Conservation (phyloP, 2,329 filamentous ascomycete species). For the Fusarium torreyae region DNA sequence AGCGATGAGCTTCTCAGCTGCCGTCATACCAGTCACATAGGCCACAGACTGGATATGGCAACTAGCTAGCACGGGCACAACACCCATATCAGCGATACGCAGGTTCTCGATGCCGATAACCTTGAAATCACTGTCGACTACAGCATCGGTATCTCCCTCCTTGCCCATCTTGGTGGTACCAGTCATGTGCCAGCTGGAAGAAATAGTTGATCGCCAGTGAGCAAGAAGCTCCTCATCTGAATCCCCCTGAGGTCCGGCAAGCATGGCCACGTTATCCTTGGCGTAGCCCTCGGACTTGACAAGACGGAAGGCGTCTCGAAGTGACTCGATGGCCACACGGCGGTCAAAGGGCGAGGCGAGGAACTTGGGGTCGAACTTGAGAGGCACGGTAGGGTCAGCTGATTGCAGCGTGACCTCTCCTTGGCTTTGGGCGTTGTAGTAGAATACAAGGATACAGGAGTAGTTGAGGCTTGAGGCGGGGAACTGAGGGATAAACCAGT, state of each 20-base stretch:
- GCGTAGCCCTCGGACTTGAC: slow-evolving; percentile 59
- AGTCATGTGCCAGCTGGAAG: slow-evolving; percentile 69
- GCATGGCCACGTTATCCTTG: slow-evolving; percentile 59
- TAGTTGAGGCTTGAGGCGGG: slow-evolving; percentile 58
- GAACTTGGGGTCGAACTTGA: slow-evolving; percentile 68
- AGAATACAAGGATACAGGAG: slow-evolving; percentile 61
- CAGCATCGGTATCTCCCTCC: slow-evolving; percentile 57
- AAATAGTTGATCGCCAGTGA: slow-evolving; percentile 61
- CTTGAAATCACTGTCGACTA: slow-evolving; percentile 59
- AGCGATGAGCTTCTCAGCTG: slow-evolving; percentile 60
- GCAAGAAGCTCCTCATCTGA: slow-evolving; percentile 68
- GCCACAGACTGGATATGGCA: slow-evolving; percentile 68
- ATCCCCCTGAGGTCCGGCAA: slow-evolving; percentile 62
- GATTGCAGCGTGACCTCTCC: slow-evolving; percentile 69
- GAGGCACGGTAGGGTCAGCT: slow-evolving; percentile 64
- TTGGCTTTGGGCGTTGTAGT: slow-evolving; percentile 68
- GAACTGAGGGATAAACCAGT: slow-evolving; percentile 60
- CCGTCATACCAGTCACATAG: slow-evolving; percentile 67
- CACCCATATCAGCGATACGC: slow-evolving; percentile 44
- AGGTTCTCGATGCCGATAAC: slow-evolving; percentile 41
- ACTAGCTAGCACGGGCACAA: slow-evolving; percentile 58
- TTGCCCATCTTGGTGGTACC: slow-evolving; percentile 72
- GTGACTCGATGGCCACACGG: slow-evolving; percentile 63
- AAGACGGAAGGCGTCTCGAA: slow-evolving; percentile 61
- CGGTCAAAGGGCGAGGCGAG: slow-evolving; percentile 69